Conservation (phyloP, 352 stramenopile genomes). For the Phytophthora citricola region DNA sequence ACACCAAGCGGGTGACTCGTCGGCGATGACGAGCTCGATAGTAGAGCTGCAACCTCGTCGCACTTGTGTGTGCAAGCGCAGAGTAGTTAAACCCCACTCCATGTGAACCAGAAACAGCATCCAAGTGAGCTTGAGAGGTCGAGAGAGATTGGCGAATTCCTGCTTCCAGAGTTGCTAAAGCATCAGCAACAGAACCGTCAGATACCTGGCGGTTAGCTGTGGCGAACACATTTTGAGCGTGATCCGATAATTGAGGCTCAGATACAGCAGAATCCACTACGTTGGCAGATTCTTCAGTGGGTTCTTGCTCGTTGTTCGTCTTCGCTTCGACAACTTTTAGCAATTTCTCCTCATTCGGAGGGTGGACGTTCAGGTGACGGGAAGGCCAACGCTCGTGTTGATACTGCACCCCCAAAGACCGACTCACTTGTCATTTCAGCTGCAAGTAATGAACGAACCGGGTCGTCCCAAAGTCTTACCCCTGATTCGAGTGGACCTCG, state of each 20-base stretch:
- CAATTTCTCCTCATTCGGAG: not conserved
- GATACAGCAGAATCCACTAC: not conserved
- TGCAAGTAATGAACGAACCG: slow-evolving; percentile 56
- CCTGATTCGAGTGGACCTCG: slow-evolving; percentile 15
- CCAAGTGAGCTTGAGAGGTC: slow-evolving; percentile 31
- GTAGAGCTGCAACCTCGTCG: slow-evolving; percentile 40
- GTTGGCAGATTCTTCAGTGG: not conserved
- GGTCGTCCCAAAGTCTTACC: slow-evolving; percentile 50
- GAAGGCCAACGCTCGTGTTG: slow-evolving; percentile 46
- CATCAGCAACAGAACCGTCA: slow-evolving; percentile 39
- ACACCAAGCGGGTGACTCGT: slow-evolving; percentile 31
- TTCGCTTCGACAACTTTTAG: not conserved
- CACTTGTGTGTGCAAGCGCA: slow-evolving; percentile 38
- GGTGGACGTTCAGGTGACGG: slow-evolving; percentile 1
- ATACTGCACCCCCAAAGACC: slow-evolving; percentile 52
- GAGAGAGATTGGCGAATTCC: slow-evolving; percentile 55
- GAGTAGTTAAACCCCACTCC: slow-evolving; percentile 58
- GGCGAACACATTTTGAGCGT: slow-evolving; percentile 26
- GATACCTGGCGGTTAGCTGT: slow-evolving; percentile 17
- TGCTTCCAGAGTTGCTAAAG: slow-evolving; percentile 50
- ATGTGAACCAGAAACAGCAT: slow-evolving; percentile 27
- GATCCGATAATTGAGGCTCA: slow-evolving; percentile 14
- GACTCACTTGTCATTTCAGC: slow-evolving; percentile 64
- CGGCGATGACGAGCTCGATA: slow-evolving; percentile 44
- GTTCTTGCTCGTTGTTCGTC: not conserved